Percentiles rank a stretch among this genome's conserved stretches.
Conservation (phyloP, 2,329 filamentous ascomycete species). For the Botrytis galanthina region DNA sequence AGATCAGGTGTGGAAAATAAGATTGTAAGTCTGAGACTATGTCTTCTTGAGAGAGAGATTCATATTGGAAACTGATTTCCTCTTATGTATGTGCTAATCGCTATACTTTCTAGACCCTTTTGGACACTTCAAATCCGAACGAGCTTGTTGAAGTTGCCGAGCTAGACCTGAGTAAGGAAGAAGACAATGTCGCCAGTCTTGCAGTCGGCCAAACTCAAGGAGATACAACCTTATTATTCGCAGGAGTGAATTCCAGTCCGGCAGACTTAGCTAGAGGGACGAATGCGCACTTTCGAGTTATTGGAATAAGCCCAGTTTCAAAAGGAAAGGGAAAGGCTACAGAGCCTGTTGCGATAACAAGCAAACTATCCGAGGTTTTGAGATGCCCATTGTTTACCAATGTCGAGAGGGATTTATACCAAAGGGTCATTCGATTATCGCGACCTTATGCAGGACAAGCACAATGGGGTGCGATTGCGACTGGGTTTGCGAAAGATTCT, state of each 20-base stretch:
- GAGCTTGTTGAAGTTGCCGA: constrained; percentile 63
- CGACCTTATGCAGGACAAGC: constrained; percentile 50
- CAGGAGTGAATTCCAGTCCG: constrained; percentile 80
- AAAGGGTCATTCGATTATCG: constrained; percentile 57
- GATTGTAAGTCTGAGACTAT: constrained; percentile 59
- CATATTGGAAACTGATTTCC: neutral
- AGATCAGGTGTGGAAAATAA: constrained; percentile 82
- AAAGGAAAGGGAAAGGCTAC: constrained; percentile 38
- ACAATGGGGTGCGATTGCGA: constrained; percentile 74
- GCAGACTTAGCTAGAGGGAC: constrained; percentile 69
- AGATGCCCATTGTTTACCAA: constrained; percentile 53
- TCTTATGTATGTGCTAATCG: neutral
- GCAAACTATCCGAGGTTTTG: constrained; percentile 51
- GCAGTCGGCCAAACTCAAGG: constrained; percentile 63
- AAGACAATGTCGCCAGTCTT: constrained; percentile 86
- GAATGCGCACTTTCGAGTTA: constrained; percentile 81
- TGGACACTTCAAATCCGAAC: constrained; percentile 36
- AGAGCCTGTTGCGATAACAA: constrained; percentile 34
- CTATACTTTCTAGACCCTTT: constrained; percentile 33
- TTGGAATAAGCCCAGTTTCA: constrained; percentile 52
- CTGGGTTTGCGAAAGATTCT: constrained; percentile 70
- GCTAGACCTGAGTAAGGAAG: constrained; percentile 74
- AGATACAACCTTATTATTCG: constrained; percentile 59
- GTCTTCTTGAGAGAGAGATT: neutral
- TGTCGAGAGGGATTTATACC: constrained; percentile 53